A percentile compares a stretch with the other conserved stretches of the same genome.
phyloP scores from a whole-genome alignment of 257 asterid species.

The Capsicum baccatum region DNA sequence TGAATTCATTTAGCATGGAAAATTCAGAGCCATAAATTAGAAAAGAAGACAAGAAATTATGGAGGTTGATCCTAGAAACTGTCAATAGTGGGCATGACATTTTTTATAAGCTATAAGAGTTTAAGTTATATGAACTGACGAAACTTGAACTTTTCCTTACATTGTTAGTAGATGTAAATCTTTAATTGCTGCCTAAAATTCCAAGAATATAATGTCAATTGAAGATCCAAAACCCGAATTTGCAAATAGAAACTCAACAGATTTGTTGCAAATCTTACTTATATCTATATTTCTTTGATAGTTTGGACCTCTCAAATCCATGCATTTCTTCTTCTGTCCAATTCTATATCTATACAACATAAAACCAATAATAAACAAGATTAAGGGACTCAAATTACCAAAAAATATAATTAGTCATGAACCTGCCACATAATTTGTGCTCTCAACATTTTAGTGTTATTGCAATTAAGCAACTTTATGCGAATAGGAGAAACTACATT shows the following conservation, averaged over 20 bases:
- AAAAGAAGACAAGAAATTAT: background rate
- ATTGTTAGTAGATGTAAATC: background rate
- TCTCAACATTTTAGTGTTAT: constrained; percentile 54
- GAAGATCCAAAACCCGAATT: background rate
- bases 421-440: constrained; percentile 76
- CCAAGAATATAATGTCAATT: background rate
- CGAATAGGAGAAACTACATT: constrained; percentile 66
- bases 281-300: constrained; percentile 65
- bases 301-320: constrained; percentile 60
- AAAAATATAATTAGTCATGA: background rate
- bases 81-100: background rate
- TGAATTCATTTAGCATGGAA: too few species aligned
- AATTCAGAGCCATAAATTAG: too few species aligned
- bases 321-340: constrained; percentile 56
- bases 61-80: background rate
- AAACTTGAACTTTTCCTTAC: too few species aligned
- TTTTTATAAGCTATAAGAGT: background rate
- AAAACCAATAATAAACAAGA: background rate
- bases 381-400: background rate
- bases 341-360: constrained; percentile 40
- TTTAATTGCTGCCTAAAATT: background rate
- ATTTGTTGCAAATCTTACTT: constrained; percentile 41
- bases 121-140: background rate
- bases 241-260: background rate
- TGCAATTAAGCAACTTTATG: constrained; percentile 54